Conservation (phyloP, 1,284 basidiomycete species). For the Rhodotorula sp. region DNA sequence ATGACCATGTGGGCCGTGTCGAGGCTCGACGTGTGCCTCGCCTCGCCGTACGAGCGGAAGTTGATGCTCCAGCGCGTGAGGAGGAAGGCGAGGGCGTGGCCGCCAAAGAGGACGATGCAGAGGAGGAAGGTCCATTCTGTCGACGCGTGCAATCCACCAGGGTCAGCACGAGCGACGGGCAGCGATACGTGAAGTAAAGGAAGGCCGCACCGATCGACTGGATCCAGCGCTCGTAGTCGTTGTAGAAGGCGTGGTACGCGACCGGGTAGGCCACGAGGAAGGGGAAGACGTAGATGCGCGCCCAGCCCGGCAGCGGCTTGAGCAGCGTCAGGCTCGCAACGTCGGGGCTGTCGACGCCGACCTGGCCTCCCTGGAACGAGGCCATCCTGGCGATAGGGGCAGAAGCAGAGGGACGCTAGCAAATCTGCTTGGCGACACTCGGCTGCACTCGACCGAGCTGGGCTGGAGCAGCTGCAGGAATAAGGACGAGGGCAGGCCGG, state of each 20-base stretch:
- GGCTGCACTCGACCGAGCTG: background rate
- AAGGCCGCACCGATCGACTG: conserved; percentile 31
- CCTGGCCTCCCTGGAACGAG: conserved; percentile 37
- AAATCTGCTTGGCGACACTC: background rate
- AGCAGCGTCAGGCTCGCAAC: conserved; percentile 79
- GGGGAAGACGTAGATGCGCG: conserved; percentile 79
- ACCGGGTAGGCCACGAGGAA: conserved; percentile 69
- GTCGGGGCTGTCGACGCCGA: conserved; percentile 78
- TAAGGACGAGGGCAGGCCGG: background rate
- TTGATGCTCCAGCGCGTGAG: conserved; percentile 84
- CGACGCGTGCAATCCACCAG: background rate
- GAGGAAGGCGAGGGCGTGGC: conserved; percentile 90
- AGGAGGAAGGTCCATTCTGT: conserved; percentile 69
- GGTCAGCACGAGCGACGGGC: background rate
- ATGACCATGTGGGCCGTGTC: conserved; percentile 77
- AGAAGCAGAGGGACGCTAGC: background rate
- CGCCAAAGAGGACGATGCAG: conserved; percentile 77
- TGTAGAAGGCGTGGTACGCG: conserved; percentile 85
- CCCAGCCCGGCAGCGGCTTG: conserved; percentile 70
- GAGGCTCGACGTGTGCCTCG: conserved; percentile 59
- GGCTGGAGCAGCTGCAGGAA: background rate
- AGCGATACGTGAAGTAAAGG: background rate
- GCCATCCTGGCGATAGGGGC: too few relatives aligned
- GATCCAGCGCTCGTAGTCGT: conserved; percentile 55
- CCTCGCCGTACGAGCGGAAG: conserved; percentile 33